These are phyloP conservation scores for Diaporthe ampelina DNA, from an alignment of 2,329 filamentous ascomycete species.

Conservation along the genomic window DNA sequence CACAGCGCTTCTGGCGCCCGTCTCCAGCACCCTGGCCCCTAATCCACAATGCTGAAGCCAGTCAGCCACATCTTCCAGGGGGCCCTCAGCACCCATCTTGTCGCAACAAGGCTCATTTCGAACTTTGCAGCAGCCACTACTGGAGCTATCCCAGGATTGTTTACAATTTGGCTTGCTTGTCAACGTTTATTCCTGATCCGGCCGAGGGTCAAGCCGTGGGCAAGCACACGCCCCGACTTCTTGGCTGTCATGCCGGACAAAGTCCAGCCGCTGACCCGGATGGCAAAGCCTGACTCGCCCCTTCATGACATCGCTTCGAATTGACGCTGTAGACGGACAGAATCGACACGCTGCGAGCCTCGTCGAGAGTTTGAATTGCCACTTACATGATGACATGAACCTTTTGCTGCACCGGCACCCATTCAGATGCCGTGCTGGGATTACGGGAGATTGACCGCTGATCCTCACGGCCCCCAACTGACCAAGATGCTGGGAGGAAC, in stretches of 20 bases:
- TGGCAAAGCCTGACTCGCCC: slow-evolving; percentile 9
- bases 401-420: neutral
- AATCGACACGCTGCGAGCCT: neutral
- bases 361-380: neutral
- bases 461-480: neutral
- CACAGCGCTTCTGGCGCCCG: neutral
- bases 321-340: neutral
- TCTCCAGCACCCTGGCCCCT: neutral
- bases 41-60: neutral
- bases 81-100: neutral
- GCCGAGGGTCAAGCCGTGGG: neutral
- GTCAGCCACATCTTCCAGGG: slow-evolving; percentile 12
- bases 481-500: neutral
- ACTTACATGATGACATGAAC: too few relatives aligned
- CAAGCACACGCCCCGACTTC: neutral
- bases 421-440: neutral
- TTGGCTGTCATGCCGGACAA: neutral
- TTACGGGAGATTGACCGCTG: slow-evolving; percentile 9
- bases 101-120: slow-evolving; percentile 3
- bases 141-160: too few relatives aligned
- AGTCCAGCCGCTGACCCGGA: slow-evolving; percentile 17
- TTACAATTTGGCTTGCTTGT: too few relatives aligned
- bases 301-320: slow-evolving; percentile 3
- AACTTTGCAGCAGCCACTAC: slow-evolving; percentile 14
- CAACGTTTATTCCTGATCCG: neutral